Base-by-base conservation (phyloP, 768 basidiomycete species). In the Leccinum disarticulatum region DNA sequence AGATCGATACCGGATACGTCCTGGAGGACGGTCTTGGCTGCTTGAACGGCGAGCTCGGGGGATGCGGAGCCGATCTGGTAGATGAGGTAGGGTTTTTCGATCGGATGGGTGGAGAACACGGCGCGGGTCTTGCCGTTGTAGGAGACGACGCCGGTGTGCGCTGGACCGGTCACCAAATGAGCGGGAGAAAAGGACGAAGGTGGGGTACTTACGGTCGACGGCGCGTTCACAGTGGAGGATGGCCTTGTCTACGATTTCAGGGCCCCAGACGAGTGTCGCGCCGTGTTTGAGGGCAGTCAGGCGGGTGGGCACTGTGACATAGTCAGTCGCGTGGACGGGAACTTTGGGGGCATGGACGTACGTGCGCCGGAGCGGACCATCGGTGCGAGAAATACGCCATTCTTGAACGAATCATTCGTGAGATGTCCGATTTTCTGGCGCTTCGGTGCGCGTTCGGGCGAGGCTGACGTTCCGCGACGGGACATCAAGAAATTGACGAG, bases 291-390 rank as follows among this genome's bases (percentile, higher is more conserved):
- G 79, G 14, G 95, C 87, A 63, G 91, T 87, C 6, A 96, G 73
- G 28, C 93, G 86, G 35, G 90, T 93, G 0, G 92, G 93, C 27
- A 95, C 93, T 95, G 70, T 8, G 53, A 6, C 4, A 70, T 33
- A 15, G 67, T 65, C n/a, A 60, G 52, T 8, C 35, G 28, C 33
- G 36, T 51, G 13, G 8, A 25, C 28, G 19, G 28, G 2, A 27
- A 30, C 22, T 22, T 22, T 5, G 22, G 15, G 33, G n/a, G 38
- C 14, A 41, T 13, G 10, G 46, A 83, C 90, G 68, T 74, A 94
- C 92, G 75, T 64, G 89, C 88, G 61, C 95, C 93, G 59, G 93
- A 96, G 69, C 95, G 84, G 55, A 99, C 97, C 97, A 99, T 99
- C 2, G 97, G 97, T 3, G 97, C 96, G n/a, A 99, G 83, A 68